A percentile compares a stretch with the other conserved stretches of the same genome.
These are phyloP conservation scores for Neoboletus magnificus DNA, from an alignment of 768 basidiomycete genomes.

Conservation along the genomic window DNA sequence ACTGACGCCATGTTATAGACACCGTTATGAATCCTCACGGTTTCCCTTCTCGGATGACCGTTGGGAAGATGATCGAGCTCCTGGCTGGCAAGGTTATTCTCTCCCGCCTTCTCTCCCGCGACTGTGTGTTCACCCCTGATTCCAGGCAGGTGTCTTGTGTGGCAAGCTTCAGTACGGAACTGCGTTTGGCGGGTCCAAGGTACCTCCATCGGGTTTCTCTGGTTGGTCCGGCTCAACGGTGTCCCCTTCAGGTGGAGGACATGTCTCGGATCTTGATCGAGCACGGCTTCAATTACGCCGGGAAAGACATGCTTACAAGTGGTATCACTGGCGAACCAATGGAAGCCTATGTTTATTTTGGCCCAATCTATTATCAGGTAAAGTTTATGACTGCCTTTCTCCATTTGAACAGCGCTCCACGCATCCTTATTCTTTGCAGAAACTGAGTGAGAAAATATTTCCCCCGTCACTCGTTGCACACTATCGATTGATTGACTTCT, in stretches of 20 bases:
- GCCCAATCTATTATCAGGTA: slow-evolving; percentile 97
- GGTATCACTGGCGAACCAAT: slow-evolving; percentile 97
- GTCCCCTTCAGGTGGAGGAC: slow-evolving; percentile 72
- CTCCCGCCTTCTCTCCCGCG: neutral
- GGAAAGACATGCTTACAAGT: slow-evolving; percentile 99
- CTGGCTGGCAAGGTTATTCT: slow-evolving; percentile 81
- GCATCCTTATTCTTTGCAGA: slow-evolving; percentile 43
- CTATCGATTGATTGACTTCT: slow-evolving; percentile 11
- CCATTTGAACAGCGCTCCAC: slow-evolving; percentile 2
- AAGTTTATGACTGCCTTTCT: slow-evolving; percentile 17
- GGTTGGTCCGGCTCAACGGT: slow-evolving; percentile 8
- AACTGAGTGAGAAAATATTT: slow-evolving; percentile 71
- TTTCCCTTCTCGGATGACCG: slow-evolving; percentile 98
- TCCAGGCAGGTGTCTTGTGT: slow-evolving; percentile 82
- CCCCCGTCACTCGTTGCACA: neutral
- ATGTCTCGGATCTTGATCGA: slow-evolving; percentile 97
- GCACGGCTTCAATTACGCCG: slow-evolving; percentile 93
- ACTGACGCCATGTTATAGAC: slow-evolving; percentile 47
- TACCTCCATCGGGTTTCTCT: slow-evolving; percentile 23
- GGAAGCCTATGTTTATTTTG: slow-evolving; percentile 98
- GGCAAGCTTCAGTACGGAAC: slow-evolving; percentile 93
- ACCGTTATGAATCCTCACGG: slow-evolving; percentile 99
- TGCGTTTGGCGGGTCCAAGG: slow-evolving; percentile 98
- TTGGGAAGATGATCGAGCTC: slow-evolving; percentile 99
- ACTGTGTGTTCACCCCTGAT: slow-evolving; percentile 1